Evolutionary conservation across 2,329 filamentous ascomycete genomes (phyloP), one percentile per base, ranked within the genome.

Genomic region (Fusarium sp.): DNA sequence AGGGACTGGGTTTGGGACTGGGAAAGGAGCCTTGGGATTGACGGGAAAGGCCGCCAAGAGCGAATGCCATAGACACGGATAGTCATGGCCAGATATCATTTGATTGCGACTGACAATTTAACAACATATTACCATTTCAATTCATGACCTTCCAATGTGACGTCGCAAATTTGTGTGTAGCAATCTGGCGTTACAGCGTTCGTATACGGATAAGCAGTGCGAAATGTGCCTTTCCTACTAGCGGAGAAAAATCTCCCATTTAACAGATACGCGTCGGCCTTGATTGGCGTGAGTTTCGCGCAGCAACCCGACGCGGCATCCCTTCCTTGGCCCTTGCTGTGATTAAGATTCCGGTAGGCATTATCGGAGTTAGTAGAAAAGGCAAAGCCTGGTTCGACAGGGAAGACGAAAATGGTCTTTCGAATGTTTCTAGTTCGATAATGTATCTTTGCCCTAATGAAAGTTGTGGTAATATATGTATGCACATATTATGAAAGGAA

Each of bases 61-160:
- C 67, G 60, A 72, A 50, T 45, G 62, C 62, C 69, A 54, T 62
- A 60, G 62, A 73, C 64, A 59, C 44, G 69, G 58, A 72, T 59
- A 56, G 67, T 70, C 69, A 62, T 65, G 64, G 65, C 62, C 38
- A 53, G 70, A 67, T 71, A 73, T 65, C 52, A 59, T 67, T 59
- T 70, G 55, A 65, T 62, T 62, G 57, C 55, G 46, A 63, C 52
- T 58, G 67, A 70, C 45, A 52, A 57, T 45, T 51, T 21, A 64
- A 44, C 54, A 40, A 36, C 17, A 42, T 47, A 17, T 15, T 21
- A 44, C 21, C 24, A n/a, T 57, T 24, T 34, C 14, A n/a, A 26
- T 24, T 19, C 7, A 21, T 38, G 11, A 34, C 11, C 17, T 55
- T 24, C 33, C 15, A 26, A 34, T 22, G 19, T 46, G 44, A 46